A percentile compares a stretch with the other conserved stretches of the same genome.
These are phyloP conservation scores for Bassia scoparia DNA, from an alignment of 148 eudicot species.

Conservation along the genomic window DNA sequence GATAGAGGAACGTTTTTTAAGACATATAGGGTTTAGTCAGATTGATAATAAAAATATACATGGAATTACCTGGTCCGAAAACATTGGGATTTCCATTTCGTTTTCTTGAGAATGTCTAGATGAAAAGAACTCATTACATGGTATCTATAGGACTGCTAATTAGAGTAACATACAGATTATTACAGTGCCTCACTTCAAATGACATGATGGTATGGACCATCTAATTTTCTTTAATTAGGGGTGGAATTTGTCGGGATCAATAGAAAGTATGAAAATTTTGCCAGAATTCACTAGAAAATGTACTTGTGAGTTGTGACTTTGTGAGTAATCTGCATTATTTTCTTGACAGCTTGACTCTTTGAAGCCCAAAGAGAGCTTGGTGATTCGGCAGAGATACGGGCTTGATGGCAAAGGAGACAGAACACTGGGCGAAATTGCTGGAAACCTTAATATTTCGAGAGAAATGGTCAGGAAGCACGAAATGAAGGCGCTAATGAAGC, in stretches of 20 bases:
- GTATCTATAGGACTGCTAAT: neutral
- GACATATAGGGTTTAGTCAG: neutral
- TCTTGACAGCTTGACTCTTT: slow-evolving; percentile 80
- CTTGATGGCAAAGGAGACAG: slow-evolving; percentile 93
- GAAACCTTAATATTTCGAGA: slow-evolving; percentile 83
- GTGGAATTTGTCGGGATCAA: neutral
- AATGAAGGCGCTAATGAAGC: slow-evolving; percentile 92
- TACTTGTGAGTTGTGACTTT: neutral
- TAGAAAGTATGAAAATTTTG: neutral
- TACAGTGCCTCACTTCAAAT: neutral
- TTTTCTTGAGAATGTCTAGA: neutral
- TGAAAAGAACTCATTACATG: neutral
- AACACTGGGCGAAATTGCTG: slow-evolving; percentile 86
- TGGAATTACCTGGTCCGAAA: neutral
- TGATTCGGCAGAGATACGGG: slow-evolving; percentile 92
- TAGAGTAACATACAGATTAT: neutral
- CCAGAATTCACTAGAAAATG: neutral
- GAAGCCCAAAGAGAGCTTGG: slow-evolving; percentile 95
- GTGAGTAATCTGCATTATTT: neutral
- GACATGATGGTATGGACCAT: neutral
- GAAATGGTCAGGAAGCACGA: slow-evolving; percentile 98
- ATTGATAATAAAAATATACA: neutral
- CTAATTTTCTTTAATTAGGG: neutral
- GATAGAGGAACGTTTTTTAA: neutral
- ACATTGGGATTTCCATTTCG: neutral